Conservation (phyloP, 371 early-diverging fungal genomes). For the Mucor racemosus region DNA sequence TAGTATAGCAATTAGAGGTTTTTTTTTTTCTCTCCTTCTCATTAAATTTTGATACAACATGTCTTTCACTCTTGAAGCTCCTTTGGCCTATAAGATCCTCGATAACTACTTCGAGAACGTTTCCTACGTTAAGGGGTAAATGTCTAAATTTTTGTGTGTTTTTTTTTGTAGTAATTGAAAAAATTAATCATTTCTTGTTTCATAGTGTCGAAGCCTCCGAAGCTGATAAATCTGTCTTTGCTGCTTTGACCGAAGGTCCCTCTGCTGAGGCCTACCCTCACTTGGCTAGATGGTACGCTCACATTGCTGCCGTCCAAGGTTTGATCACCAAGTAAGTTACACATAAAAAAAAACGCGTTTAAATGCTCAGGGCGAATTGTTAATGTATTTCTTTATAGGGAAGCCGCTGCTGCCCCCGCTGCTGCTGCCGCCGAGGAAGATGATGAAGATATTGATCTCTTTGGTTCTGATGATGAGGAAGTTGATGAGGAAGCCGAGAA, state of each 20-base stretch:
- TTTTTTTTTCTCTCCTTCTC: slow-evolving; percentile 20
- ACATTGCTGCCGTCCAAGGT: slow-evolving; percentile 79
- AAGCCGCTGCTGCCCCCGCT: slow-evolving; percentile 38
- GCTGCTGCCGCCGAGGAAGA: slow-evolving; percentile 59
- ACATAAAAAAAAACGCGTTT: not conserved
- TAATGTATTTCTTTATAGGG: slow-evolving; percentile 1
- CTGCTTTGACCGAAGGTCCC: slow-evolving; percentile 80
- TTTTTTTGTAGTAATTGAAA: not conserved
- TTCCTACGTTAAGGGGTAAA: slow-evolving; percentile 82
- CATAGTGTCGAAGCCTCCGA: slow-evolving; percentile 76
- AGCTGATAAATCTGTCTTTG: slow-evolving; percentile 88
- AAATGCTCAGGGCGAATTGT: not conserved
- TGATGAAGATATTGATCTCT: slow-evolving; percentile 95
- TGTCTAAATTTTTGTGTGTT: not conserved
- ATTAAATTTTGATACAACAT: slow-evolving; percentile 33
- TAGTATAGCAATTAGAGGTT: not conserved
- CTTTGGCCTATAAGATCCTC: slow-evolving; percentile 65
- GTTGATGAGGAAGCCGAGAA: slow-evolving; percentile 92
- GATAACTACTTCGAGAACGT: slow-evolving; percentile 80
- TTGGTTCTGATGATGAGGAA: slow-evolving; percentile 92
- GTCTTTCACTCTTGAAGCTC: slow-evolving; percentile 71
- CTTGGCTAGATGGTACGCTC: slow-evolving; percentile 94
- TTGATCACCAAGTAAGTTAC: slow-evolving; percentile 56
- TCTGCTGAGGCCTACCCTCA: slow-evolving; percentile 81
- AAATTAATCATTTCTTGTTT: not conserved